Percentiles rank a stretch among this genome's conserved stretches.
phyloP scores from a whole-genome alignment of 2,329 filamentous ascomycete genomes.

The Botrytis aclada region DNA sequence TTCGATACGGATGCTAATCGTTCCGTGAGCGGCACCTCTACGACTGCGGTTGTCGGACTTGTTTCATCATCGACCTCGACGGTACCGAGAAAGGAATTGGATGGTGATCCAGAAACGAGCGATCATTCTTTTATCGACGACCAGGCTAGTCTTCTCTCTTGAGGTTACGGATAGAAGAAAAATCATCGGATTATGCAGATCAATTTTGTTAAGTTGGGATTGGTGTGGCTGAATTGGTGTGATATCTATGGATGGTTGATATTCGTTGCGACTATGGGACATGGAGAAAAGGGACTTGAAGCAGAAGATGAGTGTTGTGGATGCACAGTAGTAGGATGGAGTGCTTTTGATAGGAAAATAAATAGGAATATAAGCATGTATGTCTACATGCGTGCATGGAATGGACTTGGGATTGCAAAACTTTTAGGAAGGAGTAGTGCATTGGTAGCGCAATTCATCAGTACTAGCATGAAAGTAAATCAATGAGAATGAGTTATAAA shows the following conservation, averaged over 20 bases:
- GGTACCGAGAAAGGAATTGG: slow-evolving; percentile 16
- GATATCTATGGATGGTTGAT: slow-evolving; percentile 1
- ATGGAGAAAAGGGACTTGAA: background rate
- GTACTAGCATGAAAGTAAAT: background rate
- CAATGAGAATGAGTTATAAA: background rate
- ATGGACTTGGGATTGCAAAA: background rate
- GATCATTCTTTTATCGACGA: slow-evolving; percentile 31
- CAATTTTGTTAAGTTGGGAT: slow-evolving; percentile 5
- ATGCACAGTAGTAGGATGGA: background rate
- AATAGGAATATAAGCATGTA: background rate
- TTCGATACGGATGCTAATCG: slow-evolving; percentile 16
- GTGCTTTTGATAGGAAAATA: slow-evolving; percentile 11
- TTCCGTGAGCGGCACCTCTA: slow-evolving; percentile 18
- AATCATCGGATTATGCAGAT: background rate
- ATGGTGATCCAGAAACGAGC: slow-evolving; percentile 19
- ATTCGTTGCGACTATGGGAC: background rate
- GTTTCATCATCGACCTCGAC: background rate
- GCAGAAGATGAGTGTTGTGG: background rate
- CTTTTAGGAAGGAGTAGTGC: background rate
- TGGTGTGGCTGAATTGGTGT: background rate
- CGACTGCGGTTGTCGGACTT: slow-evolving; percentile 24
- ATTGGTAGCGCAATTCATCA: slow-evolving; percentile 1
- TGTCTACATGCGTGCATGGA: background rate
- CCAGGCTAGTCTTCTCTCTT: slow-evolving; percentile 34
- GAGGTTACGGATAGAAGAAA: slow-evolving; percentile 10